Conservation (phyloP, 179 eudicot species). For the Beta macrorhiza region DNA sequence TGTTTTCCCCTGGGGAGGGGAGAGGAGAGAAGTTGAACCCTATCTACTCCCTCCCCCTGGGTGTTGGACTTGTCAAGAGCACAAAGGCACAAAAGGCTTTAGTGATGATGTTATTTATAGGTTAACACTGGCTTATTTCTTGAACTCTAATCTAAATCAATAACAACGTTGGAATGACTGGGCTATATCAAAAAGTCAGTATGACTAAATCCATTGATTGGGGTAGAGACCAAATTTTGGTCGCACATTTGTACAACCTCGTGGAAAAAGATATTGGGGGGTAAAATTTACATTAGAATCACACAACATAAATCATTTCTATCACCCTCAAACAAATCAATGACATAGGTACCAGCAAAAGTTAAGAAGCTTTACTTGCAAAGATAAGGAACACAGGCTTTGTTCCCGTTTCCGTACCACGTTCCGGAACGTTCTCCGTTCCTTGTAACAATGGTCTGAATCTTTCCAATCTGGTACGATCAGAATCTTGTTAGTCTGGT, state of each 20-base stretch:
- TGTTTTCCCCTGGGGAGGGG: not conserved
- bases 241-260: not conserved
- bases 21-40: not conserved
- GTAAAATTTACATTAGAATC: not conserved
- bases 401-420: too few species aligned
- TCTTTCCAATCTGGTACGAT: too few species aligned
- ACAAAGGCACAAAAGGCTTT: too few species aligned
- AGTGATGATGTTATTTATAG: not conserved
- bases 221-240: not conserved
- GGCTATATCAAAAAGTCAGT: not conserved
- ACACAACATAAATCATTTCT: not conserved
- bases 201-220: not conserved
- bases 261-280: not conserved
- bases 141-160: not conserved
- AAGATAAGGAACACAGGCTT: too few species aligned
- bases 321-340: not conserved
- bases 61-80: too few species aligned
- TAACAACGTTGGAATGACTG: not conserved
- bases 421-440: too few species aligned
- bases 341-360: not conserved
- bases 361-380: not conserved
- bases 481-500: too few species aligned
- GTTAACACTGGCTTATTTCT: not conserved
- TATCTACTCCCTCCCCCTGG: too few species aligned
- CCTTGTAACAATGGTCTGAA: too few species aligned